phyloP scores from a whole-genome alignment of 2,329 filamentous ascomycete species.

The Sclerotinia glacialis region DNA sequence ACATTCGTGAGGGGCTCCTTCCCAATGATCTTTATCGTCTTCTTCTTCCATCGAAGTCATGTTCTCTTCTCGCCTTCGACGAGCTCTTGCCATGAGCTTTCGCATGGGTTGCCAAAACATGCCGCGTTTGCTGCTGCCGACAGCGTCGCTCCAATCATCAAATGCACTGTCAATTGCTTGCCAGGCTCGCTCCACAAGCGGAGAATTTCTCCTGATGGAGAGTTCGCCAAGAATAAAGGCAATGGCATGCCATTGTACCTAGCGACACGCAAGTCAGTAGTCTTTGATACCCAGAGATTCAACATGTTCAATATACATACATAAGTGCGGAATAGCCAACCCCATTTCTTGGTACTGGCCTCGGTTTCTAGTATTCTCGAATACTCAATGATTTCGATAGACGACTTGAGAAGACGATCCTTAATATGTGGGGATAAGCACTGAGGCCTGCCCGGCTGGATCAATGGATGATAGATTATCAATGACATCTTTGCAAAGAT shows the following conservation, averaged over 20 bases:
- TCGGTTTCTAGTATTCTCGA: conserved; percentile 42
- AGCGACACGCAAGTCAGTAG: neutral
- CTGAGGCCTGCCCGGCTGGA: conserved; percentile 34
- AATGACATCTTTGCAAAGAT: conserved; percentile 44
- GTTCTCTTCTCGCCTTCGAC: conserved; percentile 51
- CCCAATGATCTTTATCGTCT: conserved; percentile 20
- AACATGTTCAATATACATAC: conserved; percentile 23
- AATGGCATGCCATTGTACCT: conserved; percentile 46
- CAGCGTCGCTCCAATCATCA: conserved; percentile 29
- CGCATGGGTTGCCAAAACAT: conserved; percentile 63
- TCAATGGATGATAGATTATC: conserved; percentile 41
- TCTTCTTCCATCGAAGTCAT: conserved; percentile 35
- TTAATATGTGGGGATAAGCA: conserved; percentile 40
- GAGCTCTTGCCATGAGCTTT: conserved; percentile 59
- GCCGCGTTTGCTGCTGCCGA: conserved; percentile 46
- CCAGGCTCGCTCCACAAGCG: conserved; percentile 45
- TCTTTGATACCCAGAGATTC: neutral
- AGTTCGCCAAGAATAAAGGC: conserved; percentile 45
- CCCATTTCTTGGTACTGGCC: conserved; percentile 42
- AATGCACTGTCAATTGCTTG: conserved; percentile 40
- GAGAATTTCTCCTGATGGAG: conserved; percentile 40
- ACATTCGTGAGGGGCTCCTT: conserved; percentile 16
- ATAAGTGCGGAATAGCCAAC: conserved; percentile 44
- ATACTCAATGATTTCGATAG: conserved; percentile 45
- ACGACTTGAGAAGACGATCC: conserved; percentile 41